Conservation (phyloP, 139 green algal species). For the Spirogloea muscicola region DNA sequence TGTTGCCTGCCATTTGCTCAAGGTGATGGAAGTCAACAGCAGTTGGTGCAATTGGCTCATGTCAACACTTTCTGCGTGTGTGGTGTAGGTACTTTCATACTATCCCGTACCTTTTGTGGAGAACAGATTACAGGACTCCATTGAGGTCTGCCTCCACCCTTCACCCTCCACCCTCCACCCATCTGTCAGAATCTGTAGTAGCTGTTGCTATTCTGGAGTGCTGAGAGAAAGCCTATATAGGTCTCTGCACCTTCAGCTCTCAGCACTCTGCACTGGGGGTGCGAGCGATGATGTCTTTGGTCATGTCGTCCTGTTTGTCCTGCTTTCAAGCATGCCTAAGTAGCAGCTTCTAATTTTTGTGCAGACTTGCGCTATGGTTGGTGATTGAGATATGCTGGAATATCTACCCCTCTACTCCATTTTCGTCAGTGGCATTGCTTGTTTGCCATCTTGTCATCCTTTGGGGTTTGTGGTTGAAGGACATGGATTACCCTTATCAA, state of each 20-base stretch:
- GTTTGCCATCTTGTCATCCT: conserved; percentile 34
- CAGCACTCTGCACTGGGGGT: not conserved
- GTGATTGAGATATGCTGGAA: conserved; percentile 65
- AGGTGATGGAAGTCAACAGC: not conserved
- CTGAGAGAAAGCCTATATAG: not conserved
- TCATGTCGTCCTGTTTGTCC: not conserved
- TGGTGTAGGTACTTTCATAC: conserved; percentile 59
- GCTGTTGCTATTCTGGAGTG: not conserved
- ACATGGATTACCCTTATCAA: too few relatives aligned
- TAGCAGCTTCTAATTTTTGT: not conserved
- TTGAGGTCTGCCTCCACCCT: not conserved
- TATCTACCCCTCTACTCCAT: conserved; percentile 51
- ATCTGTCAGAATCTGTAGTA: not conserved
- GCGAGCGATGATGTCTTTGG: not conserved
- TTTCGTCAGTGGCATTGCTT: conserved; percentile 43
- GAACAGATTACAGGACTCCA: conserved; percentile 11
- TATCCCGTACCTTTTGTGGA: conserved; percentile 69
- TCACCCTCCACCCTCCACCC: not conserved
- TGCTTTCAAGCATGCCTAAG: not conserved
- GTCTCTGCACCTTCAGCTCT: not conserved
- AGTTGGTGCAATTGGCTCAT: not conserved
- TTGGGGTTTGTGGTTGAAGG: conserved; percentile 17
- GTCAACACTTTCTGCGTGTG: not conserved
- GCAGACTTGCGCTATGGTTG: conserved; percentile 44
- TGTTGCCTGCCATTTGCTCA: too few relatives aligned